These are phyloP conservation scores for Colletotrichum sp. DNA, from an alignment of 2,329 filamentous ascomycete species.

Conservation along the genomic window DNA sequence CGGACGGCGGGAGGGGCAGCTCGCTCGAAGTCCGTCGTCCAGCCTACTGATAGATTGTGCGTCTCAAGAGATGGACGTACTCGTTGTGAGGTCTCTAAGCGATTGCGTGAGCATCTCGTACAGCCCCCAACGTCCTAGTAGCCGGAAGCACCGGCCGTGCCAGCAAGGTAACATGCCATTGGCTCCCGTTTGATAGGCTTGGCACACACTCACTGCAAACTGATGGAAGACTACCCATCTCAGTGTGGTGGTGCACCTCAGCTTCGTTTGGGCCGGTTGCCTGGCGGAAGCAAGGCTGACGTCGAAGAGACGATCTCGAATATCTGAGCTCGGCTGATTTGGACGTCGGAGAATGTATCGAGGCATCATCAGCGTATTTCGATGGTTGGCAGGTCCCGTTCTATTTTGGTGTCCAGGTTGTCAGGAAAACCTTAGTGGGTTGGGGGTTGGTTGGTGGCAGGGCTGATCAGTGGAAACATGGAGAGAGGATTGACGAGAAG, in stretches of 20 bases:
- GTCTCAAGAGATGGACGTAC: background rate
- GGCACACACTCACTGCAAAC: background rate
- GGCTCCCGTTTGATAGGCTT: background rate
- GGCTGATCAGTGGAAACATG: slow-evolving; percentile 5
- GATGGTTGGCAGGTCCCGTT: background rate
- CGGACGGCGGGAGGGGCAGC: background rate
- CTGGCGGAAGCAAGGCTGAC: background rate
- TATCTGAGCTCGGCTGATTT: background rate
- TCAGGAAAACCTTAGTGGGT: background rate
- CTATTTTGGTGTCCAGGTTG: slow-evolving; percentile 1
- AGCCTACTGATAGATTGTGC: background rate
- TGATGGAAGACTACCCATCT: background rate
- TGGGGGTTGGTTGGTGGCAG: background rate
- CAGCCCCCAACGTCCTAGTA: background rate
- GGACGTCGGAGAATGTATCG: background rate
- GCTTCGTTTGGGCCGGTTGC: background rate
- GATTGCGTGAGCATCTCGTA: background rate
- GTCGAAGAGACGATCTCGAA: background rate
- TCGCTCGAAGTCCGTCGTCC: background rate
- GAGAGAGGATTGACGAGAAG: slow-evolving; percentile 4
- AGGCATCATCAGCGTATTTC: background rate
- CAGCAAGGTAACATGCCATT: background rate
- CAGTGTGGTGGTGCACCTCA: background rate
- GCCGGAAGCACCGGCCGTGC: background rate
- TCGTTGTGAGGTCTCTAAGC: background rate